These are phyloP conservation scores for Fonsecaea monophora DNA, from an alignment of 2,329 filamentous ascomycete species.

Conservation along the genomic window DNA sequence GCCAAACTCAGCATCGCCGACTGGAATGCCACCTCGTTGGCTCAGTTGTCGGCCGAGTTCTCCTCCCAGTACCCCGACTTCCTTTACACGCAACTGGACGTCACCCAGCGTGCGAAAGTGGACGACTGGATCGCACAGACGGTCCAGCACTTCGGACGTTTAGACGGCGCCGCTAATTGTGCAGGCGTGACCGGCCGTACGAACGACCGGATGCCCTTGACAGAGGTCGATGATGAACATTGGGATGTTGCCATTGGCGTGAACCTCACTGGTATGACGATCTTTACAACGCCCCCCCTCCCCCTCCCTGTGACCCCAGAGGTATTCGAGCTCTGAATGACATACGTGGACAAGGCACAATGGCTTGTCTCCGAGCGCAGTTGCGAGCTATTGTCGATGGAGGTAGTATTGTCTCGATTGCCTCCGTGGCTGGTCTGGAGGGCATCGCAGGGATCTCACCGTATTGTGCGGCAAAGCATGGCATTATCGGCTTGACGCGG, in stretches of 20 bases:
- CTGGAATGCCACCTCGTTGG: background rate
- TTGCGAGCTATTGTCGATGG: background rate
- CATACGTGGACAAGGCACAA: background rate
- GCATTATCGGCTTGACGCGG: slow-evolving; percentile 1
- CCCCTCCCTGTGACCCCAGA: no score
- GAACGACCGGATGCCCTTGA: background rate
- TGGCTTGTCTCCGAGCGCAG: background rate
- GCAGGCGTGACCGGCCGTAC: background rate
- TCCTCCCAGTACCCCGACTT: background rate
- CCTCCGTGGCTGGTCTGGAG: slow-evolving; percentile 3
- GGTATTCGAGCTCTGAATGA: slow-evolving; percentile 1
- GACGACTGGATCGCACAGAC: background rate
- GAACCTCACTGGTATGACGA: slow-evolving; percentile 3
- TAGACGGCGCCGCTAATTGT: slow-evolving; percentile 1
- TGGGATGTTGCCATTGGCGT: background rate
- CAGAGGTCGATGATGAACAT: background rate
- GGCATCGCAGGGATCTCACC: background rate
- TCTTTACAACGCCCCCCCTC: no score
- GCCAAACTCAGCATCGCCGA: background rate
- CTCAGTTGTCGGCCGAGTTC: no score
- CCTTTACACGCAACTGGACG: slow-evolving; percentile 1
- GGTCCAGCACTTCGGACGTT: background rate
- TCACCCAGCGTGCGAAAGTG: background rate
- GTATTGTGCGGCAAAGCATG: slow-evolving; percentile 2
- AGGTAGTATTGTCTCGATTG: slow-evolving; percentile 1